phyloP scores from a whole-genome alignment of 2,329 filamentous ascomycete species.

The Penicillium sp. region DNA sequence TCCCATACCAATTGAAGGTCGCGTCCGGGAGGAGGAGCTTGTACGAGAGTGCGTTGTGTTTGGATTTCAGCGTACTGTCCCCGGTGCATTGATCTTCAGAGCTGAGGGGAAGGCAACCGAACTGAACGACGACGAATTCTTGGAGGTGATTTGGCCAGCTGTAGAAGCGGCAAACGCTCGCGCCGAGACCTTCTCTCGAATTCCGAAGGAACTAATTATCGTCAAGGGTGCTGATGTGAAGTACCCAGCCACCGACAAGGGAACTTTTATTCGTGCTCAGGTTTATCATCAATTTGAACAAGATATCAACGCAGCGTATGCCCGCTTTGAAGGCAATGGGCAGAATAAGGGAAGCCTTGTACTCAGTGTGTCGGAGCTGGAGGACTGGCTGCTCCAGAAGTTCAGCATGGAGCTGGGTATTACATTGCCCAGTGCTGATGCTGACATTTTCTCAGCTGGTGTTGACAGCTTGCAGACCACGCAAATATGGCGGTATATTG shows the following conservation, averaged over 20 bases:
- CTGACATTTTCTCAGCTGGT: constrained; percentile 59
- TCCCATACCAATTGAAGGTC: constrained; percentile 52
- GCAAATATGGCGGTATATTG: constrained; percentile 53
- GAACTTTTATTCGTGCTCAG: constrained; percentile 54
- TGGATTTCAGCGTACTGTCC: constrained; percentile 51
- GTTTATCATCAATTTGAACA: constrained; percentile 51
- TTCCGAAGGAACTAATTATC: constrained; percentile 55
- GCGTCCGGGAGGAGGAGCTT: constrained; percentile 51
- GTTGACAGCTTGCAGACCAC: constrained; percentile 61
- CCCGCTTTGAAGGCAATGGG: constrained; percentile 44
- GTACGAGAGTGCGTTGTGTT: constrained; percentile 60
- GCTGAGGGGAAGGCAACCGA: constrained; percentile 53
- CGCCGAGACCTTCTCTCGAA: constrained; percentile 53
- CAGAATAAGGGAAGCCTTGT: constrained; percentile 17
- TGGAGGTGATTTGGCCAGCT: constrained; percentile 46
- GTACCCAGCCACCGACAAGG: constrained; percentile 57
- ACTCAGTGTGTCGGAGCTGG: constrained; percentile 16
- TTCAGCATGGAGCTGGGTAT: constrained; percentile 22
- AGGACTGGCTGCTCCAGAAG: constrained; percentile 47
- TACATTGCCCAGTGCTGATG: constrained; percentile 32
- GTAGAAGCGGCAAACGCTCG: constrained; percentile 53
- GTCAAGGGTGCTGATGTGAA: constrained; percentile 46
- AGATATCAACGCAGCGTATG: constrained; percentile 49
- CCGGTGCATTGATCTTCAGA: constrained; percentile 49
- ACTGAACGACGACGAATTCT: constrained; percentile 47